Evolutionary conservation across 352 stramenopile species (phyloP).

Genomic region (Elongisporangium senticosum): DNA sequence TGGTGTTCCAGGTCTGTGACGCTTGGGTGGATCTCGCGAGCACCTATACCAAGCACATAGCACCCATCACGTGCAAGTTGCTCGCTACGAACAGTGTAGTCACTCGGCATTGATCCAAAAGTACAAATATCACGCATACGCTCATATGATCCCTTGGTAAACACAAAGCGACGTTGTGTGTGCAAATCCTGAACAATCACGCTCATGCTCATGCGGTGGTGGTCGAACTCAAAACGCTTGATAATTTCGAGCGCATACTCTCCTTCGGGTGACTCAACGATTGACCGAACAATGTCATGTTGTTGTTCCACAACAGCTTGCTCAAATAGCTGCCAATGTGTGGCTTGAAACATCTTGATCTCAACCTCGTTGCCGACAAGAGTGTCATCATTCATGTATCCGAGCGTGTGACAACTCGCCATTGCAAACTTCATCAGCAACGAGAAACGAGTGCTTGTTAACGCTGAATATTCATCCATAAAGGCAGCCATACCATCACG

Average conservation of each 20-base stretch:
- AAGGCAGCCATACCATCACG: constrained; percentile 2
- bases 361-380: constrained; percentile 81
- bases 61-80: constrained; percentile 50
- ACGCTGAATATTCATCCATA: constrained; percentile 8
- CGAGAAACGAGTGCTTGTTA: constrained; percentile 1
- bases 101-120: constrained; percentile 36
- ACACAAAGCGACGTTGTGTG: constrained; percentile 40
- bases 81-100: constrained; percentile 38
- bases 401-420: constrained; percentile 66
- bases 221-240: constrained; percentile 85
- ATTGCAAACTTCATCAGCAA: constrained; percentile 26
- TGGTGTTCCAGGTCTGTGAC: no score
- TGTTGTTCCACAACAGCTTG: constrained; percentile 16
- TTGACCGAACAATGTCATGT: background rate
- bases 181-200: constrained; percentile 50
- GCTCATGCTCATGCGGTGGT: constrained; percentile 78
- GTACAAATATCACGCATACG: constrained; percentile 50
- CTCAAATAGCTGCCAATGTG: constrained; percentile 32
- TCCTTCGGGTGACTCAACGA: constrained; percentile 16
- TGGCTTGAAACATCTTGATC: constrained; percentile 60
- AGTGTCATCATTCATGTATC: constrained; percentile 24
- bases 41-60: constrained; percentile 71
- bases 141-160: constrained; percentile 79
- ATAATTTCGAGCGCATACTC: constrained; percentile 43
- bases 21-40: constrained; percentile 3